Evolutionary conservation across 208 protist genomes (phyloP).

Genomic region (Crithidia bombi): DNA sequence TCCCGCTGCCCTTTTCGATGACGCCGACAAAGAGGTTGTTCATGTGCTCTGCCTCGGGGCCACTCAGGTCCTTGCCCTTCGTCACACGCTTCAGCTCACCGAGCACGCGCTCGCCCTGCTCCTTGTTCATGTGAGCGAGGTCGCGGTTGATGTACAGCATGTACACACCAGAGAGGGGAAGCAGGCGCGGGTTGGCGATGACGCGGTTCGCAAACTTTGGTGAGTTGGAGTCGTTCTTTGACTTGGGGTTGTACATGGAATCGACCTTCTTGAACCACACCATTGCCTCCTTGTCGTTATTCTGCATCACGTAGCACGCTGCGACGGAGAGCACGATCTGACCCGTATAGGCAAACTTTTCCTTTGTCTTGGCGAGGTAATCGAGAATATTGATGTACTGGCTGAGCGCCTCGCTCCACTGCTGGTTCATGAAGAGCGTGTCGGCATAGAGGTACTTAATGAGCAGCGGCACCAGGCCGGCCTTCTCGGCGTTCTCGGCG

Average conservation of each 20-base stretch:
- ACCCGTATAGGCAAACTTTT: conserved; percentile 89
- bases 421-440: conserved; percentile 92
- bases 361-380: conserved; percentile 70
- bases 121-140: conserved; percentile 88
- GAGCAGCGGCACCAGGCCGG: conserved; percentile 73
- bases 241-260: conserved; percentile 88
- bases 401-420: conserved; percentile 71
- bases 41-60: conserved; percentile 83
- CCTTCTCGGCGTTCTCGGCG: conserved; percentile 76
- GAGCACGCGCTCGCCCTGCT: conserved; percentile 75
- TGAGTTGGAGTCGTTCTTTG: conserved; percentile 91
- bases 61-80: conserved; percentile 63
- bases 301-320: conserved; percentile 85
- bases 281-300: conserved; percentile 65
- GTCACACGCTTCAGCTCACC: conserved; percentile 68
- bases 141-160: conserved; percentile 94
- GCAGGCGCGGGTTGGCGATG: conserved; percentile 68
- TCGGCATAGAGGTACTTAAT: conserved; percentile 90
- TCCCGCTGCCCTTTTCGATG: conserved; percentile 87
- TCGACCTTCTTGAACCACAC: conserved; percentile 83
- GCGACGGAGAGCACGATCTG: conserved; percentile 86
- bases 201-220: conserved; percentile 85
- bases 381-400: conserved; percentile 71
- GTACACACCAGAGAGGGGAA: conserved; percentile 83
- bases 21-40: conserved; percentile 84